Evolutionary conservation across 2,329 filamentous ascomycete species (phyloP).

Genomic region (Talaromyces sp.): DNA sequence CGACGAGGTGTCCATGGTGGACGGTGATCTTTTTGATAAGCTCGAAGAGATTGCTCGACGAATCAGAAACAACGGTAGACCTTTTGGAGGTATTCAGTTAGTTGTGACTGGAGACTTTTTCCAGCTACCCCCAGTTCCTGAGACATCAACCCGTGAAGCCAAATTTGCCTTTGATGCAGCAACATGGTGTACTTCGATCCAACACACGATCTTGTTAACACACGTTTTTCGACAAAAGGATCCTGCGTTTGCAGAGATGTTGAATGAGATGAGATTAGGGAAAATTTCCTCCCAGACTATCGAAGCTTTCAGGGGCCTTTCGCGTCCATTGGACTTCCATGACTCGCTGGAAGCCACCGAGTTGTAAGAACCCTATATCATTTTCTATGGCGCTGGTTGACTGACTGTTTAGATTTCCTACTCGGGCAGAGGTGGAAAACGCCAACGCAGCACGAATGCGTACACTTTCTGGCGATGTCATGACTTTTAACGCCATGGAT

Average conservation of each 20-base stretch:
- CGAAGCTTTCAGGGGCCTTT: slow-evolving; percentile 67
- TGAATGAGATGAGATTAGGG: slow-evolving; percentile 96
- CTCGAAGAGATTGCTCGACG: slow-evolving; percentile 79
- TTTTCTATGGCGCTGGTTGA: slow-evolving; percentile 18
- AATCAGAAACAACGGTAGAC: slow-evolving; percentile 82
- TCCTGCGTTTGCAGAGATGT: slow-evolving; percentile 82
- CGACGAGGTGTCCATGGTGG: slow-evolving; percentile 98
- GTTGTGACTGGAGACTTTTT: slow-evolving; percentile 98
- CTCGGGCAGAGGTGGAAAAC: slow-evolving; percentile 78
- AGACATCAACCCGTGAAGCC: slow-evolving; percentile 59
- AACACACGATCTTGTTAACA: slow-evolving; percentile 91
- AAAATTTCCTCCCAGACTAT: slow-evolving; percentile 73
- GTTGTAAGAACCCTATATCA: slow-evolving; percentile 48
- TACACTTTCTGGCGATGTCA: slow-evolving; percentile 63
- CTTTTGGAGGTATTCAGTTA: slow-evolving; percentile 94
- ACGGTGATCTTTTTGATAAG: slow-evolving; percentile 95
- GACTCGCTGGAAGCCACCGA: slow-evolving; percentile 82
- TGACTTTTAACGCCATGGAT: slow-evolving; percentile 71
- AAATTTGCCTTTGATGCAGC: slow-evolving; percentile 92
- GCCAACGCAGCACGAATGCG: slow-evolving; percentile 74
- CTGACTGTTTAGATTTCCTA: slow-evolving; percentile 65
- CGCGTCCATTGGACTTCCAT: slow-evolving; percentile 65
- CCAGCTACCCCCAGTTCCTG: slow-evolving; percentile 89
- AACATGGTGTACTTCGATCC: slow-evolving; percentile 88
- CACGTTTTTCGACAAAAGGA: slow-evolving; percentile 97